A percentile compares a stretch with the other conserved stretches of the same genome.
These are phyloP conservation scores for Stemphylium vesicarium DNA, from an alignment of 2,329 filamentous ascomycete genomes.

Conservation along the genomic window DNA sequence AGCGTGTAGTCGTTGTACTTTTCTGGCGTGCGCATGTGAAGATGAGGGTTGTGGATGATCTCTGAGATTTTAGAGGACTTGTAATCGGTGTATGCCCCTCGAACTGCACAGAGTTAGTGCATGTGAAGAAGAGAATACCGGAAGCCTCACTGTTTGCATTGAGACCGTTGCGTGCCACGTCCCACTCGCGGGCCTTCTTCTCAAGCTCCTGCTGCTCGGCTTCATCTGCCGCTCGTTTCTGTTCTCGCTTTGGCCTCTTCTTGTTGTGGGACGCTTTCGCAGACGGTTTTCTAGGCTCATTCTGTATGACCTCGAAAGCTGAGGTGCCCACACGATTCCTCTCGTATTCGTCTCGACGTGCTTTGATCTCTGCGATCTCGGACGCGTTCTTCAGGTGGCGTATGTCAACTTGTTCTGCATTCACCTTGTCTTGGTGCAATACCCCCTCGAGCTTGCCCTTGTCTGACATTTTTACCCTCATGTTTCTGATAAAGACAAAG, in stretches of 20 bases:
- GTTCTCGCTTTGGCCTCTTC: slow-evolving; percentile 49
- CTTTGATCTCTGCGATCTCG: slow-evolving; percentile 46
- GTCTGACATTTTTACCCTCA: slow-evolving; percentile 68
- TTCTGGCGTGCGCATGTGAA: slow-evolving; percentile 41
- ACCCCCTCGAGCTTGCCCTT: slow-evolving; percentile 71
- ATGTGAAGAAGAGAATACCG: neutral
- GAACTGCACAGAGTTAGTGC: slow-evolving; percentile 50
- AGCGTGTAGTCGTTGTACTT: slow-evolving; percentile 55
- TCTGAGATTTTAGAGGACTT: slow-evolving; percentile 44
- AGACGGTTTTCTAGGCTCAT: slow-evolving; percentile 27
- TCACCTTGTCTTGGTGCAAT: slow-evolving; percentile 66
- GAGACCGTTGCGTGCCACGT: slow-evolving; percentile 18
- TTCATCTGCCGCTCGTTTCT: slow-evolving; percentile 45
- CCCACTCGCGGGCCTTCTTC: slow-evolving; percentile 23
- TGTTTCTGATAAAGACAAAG: slow-evolving; percentile 72
- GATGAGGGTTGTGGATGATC: slow-evolving; percentile 57
- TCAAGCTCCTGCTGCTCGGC: slow-evolving; percentile 36
- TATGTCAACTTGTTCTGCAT: slow-evolving; percentile 65
- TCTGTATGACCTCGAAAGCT: slow-evolving; percentile 21
- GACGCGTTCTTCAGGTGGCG: slow-evolving; percentile 26
- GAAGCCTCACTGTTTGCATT: slow-evolving; percentile 52
- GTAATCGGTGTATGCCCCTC: slow-evolving; percentile 52
- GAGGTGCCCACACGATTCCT: slow-evolving; percentile 19
- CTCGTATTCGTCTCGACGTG: slow-evolving; percentile 70
- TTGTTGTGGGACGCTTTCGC: slow-evolving; percentile 31